phyloP scores from a whole-genome alignment of 2,329 filamentous ascomycete genomes.

The Arthrinium phaeospermum region DNA sequence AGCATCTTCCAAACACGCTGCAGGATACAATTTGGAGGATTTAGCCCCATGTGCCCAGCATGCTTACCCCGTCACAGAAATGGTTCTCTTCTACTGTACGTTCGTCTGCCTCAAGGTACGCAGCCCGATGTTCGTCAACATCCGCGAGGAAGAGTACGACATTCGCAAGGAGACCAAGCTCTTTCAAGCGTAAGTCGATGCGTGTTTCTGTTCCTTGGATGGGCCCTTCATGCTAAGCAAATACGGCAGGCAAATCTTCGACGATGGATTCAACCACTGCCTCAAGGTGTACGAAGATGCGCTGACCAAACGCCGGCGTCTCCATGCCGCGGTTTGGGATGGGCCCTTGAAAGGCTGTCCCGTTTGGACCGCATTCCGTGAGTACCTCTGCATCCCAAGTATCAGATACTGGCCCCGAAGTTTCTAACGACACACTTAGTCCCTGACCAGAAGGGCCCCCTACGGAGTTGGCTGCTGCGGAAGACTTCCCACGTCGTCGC shows the following conservation, averaged over 20 bases:
- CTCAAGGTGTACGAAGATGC: constrained; percentile 60
- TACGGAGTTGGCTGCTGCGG: constrained; percentile 49
- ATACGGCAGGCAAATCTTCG: constrained; percentile 55
- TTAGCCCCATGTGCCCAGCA: neutral
- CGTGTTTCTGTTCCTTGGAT: neutral
- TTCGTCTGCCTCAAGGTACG: constrained; percentile 63
- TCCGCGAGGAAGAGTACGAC: constrained; percentile 53
- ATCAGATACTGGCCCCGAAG: neutral
- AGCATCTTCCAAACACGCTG: constrained; percentile 26
- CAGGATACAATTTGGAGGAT: neutral
- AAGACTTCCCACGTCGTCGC: constrained; percentile 54
- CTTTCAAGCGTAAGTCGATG: constrained; percentile 59
- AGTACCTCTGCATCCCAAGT: constrained; percentile 28
- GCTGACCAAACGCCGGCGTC: constrained; percentile 53
- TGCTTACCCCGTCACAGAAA: constrained; percentile 46
- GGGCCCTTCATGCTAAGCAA: neutral
- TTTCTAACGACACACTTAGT: neutral
- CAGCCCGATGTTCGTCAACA: constrained; percentile 49
- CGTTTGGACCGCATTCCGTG: constrained; percentile 69
- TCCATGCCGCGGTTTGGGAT: constrained; percentile 62
- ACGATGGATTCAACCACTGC: constrained; percentile 59
- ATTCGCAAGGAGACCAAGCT: constrained; percentile 55
- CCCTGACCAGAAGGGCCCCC: neutral
- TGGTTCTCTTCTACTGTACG: constrained; percentile 64
- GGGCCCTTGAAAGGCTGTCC: constrained; percentile 60